Evolutionary conservation across 805 yeast species (phyloP).

Genomic region (Pichia cephalocereana): DNA sequence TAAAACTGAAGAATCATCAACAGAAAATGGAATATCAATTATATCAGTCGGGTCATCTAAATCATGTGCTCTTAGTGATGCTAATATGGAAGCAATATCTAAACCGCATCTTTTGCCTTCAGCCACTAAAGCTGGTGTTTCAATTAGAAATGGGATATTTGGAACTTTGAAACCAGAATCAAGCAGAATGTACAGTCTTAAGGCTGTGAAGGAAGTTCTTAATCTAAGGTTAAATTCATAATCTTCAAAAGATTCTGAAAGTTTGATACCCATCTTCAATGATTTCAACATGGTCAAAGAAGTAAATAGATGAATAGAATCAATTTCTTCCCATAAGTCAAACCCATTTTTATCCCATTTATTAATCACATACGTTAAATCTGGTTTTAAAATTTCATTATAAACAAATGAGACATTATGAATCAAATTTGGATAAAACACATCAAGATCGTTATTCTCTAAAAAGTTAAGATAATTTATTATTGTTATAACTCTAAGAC

Average conservation of each 20-base stretch:
- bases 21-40: conserved; percentile 49
- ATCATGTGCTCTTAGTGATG: conserved; percentile 35
- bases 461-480: conserved; percentile 43
- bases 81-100: conserved; percentile 68
- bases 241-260: conserved; percentile 28
- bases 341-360: conserved; percentile 64
- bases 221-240: conserved; percentile 24
- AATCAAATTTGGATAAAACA: conserved; percentile 22
- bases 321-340: conserved; percentile 89
- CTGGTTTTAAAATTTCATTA: conserved; percentile 50
- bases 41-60: conserved; percentile 26
- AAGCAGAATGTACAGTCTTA: conserved; percentile 30
- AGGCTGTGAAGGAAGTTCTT: conserved; percentile 22
- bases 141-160: conserved; percentile 50
- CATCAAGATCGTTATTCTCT: conserved; percentile 19
- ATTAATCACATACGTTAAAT: conserved; percentile 50
- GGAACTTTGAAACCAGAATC: conserved; percentile 35
- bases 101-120: conserved; percentile 53
- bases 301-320: conserved; percentile 73
- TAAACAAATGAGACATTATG: conserved; percentile 32
- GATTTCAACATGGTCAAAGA: conserved; percentile 66
- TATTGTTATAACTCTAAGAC: conserved; percentile 62
- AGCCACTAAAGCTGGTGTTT: conserved; percentile 44
- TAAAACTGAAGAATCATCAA: conserved; percentile 46
- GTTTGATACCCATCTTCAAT: conserved; percentile 42